Conservation (phyloP, 2,329 filamentous ascomycete species). For the Phyllosticta citriasiana region DNA sequence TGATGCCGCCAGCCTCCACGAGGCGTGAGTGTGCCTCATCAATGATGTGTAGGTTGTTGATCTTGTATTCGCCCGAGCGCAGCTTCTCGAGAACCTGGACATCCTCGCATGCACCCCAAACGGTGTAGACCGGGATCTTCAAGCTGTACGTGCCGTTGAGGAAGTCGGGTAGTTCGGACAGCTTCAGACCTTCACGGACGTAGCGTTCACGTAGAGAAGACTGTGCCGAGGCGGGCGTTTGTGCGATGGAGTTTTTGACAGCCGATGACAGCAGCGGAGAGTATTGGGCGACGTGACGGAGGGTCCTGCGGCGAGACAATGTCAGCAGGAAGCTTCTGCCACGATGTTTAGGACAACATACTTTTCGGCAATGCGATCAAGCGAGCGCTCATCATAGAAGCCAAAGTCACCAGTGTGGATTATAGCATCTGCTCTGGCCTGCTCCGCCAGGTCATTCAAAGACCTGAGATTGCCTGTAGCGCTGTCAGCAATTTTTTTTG, state of each 20-base stretch:
- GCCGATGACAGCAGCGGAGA: conserved; percentile 82
- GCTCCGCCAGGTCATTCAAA: conserved; percentile 90
- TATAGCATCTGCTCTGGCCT: conserved; percentile 92
- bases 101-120: conserved; percentile 98
- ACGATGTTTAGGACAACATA: conserved; percentile 37
- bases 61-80: conserved; percentile 93
- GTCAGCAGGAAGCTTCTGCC: conserved; percentile 13
- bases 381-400: conserved; percentile 92
- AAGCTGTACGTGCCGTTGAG: conserved; percentile 81
- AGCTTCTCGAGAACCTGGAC: conserved; percentile 96
- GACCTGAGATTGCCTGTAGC: conserved; percentile 79
- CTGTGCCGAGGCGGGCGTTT: conserved; percentile 48
- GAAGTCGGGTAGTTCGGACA: conserved; percentile 86
- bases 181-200: conserved; percentile 67
- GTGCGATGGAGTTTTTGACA: conserved; percentile 56
- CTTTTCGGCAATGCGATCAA: conserved; percentile 98
- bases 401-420: conserved; percentile 98
- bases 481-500: neutral
- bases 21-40: conserved; percentile 95
- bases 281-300: conserved; percentile 98
- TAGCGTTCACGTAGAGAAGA: conserved; percentile 74
- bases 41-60: conserved; percentile 94
- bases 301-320: conserved; percentile 50
- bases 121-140: conserved; percentile 94
- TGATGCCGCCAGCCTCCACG: conserved; percentile 88